A percentile compares a stretch with the other conserved stretches of the same genome.
phyloP scores from a whole-genome alignment of 257 asterid species.

The Salvia hispanica region DNA sequence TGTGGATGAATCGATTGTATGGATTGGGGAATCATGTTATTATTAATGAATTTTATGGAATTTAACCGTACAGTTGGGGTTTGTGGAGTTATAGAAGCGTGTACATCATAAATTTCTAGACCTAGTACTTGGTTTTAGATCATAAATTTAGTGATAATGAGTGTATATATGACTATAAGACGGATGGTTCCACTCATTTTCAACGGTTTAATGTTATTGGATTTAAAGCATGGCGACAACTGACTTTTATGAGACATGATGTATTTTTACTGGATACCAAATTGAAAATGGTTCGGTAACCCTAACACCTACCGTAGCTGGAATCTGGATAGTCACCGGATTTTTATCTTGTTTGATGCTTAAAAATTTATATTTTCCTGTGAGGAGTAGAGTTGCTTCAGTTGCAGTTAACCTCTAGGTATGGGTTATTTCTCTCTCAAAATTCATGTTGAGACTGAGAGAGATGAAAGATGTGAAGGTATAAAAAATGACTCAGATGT shows the following conservation, averaged over 20 bases:
- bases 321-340: conserved; percentile 9
- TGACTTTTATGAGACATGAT: conserved; percentile 14
- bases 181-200: conserved; percentile 8
- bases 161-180: conserved; percentile 1
- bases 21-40: conserved; percentile 1
- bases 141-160: conserved; percentile 9
- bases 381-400: conserved; percentile 21
- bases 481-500: background rate
- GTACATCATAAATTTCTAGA: conserved; percentile 19
- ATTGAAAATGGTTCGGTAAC: conserved; percentile 11
- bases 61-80: conserved; percentile 18
- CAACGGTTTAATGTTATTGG: conserved; percentile 17
- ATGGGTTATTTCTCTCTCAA: background rate
- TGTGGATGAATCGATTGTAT: conserved; percentile 16
- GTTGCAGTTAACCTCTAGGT: conserved; percentile 8
- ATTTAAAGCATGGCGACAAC: conserved; percentile 14
- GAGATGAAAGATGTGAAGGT: background rate
- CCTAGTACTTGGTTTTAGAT: conserved; percentile 5
- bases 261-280: conserved; percentile 14
- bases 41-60: conserved; percentile 8
- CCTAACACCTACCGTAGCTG: background rate
- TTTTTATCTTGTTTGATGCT: conserved; percentile 23
- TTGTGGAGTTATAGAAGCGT: conserved; percentile 7
- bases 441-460: background rate
- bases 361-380: background rate